Conservation (phyloP, 2,329 filamentous ascomycete species). For the Fusarium oligoseptatum region DNA sequence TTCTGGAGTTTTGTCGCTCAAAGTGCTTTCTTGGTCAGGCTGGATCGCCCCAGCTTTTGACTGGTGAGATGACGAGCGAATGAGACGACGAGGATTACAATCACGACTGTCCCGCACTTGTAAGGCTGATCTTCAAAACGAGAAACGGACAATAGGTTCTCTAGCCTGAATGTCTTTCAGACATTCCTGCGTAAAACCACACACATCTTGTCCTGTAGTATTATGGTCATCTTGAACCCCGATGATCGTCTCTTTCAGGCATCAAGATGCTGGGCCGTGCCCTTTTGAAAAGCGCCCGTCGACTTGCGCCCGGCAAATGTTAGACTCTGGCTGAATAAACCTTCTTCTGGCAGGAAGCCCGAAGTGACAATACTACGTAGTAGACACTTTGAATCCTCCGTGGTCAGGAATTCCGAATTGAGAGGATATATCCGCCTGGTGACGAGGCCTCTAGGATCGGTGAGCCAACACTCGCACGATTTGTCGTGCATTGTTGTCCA, state of each 20-base stretch:
- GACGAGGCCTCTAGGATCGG: neutral
- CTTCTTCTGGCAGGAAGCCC: neutral
- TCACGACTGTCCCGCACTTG: neutral
- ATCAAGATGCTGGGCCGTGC: neutral
- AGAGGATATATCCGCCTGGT: neutral
- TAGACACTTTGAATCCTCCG: neutral
- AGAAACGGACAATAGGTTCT: neutral
- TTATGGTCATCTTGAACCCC: neutral
- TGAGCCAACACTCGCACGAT: neutral
- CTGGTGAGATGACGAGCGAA: conserved; percentile 12
- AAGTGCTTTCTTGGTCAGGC: neutral
- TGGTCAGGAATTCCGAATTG: neutral
- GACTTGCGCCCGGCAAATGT: neutral
- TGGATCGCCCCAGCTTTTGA: neutral
- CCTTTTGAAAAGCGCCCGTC: neutral
- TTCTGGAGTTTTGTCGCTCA: neutral
- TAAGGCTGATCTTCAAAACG: neutral
- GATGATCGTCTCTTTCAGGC: neutral
- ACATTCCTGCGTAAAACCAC: neutral
- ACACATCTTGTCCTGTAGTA: neutral
- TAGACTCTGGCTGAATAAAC: neutral
- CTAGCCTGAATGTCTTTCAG: neutral
- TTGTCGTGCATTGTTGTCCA: neutral
- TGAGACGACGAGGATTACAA: conserved; percentile 24
- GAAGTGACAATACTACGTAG: neutral